A percentile compares a stretch with the other conserved stretches of the same genome.
Conservation (phyloP, 192 early-diverging fungal species). For the Gaertneriomyces semiglobifer region DNA sequence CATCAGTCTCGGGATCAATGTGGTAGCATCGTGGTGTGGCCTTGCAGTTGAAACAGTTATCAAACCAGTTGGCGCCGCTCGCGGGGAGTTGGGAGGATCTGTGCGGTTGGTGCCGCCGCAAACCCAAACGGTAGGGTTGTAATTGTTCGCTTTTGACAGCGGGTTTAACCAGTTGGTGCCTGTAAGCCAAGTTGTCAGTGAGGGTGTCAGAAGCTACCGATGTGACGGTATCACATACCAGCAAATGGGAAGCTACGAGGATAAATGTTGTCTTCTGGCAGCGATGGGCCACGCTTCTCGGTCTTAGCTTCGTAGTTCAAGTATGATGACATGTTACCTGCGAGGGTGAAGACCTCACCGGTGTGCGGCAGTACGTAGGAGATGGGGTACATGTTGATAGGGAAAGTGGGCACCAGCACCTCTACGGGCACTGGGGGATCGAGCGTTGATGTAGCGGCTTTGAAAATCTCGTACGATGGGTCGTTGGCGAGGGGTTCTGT, state of each 20-base stretch:
- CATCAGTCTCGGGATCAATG: constrained; percentile 25
- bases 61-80: constrained; percentile 8
- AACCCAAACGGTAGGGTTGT: constrained; percentile 34
- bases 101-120: constrained; percentile 37
- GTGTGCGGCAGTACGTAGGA: constrained; percentile 17
- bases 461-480: constrained; percentile 27
- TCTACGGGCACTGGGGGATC: constrained; percentile 10
- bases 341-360: constrained; percentile 21
- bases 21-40: constrained; percentile 28
- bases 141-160: constrained; percentile 32
- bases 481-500: constrained; percentile 16
- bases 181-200: no score
- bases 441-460: constrained; percentile 6
- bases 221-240: background rate
- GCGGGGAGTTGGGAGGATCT: constrained; percentile 6
- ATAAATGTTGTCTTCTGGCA: constrained; percentile 27
- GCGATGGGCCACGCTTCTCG: constrained; percentile 4
- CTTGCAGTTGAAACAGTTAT: constrained; percentile 15
- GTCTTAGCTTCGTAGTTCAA: background rate
- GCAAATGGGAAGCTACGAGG: constrained; percentile 32
- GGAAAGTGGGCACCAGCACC: constrained; percentile 14
- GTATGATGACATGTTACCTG: constrained; percentile 11
- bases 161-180: constrained; percentile 35
- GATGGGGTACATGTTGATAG: constrained; percentile 34
- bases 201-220: no score